A percentile compares a stretch with the other conserved stretches of the same genome.
Evolutionary conservation across 2,329 filamentous ascomycete genomes (phyloP).

Genomic region (Pseudopyrenochaeta lycopersici): DNA sequence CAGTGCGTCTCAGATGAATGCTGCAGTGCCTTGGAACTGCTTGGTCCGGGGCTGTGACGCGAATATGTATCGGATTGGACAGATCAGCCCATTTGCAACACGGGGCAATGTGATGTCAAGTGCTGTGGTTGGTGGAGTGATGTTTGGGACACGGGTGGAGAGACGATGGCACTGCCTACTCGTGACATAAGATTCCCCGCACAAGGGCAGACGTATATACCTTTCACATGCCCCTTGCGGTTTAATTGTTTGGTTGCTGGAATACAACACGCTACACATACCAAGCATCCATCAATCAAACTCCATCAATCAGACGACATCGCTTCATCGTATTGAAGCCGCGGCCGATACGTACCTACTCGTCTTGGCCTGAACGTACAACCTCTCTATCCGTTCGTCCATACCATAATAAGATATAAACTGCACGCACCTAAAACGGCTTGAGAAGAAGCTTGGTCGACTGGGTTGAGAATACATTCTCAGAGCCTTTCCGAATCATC

Average conservation of each 20-base stretch:
- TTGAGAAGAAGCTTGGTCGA: conserved; percentile 4
- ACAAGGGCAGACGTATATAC: conserved; percentile 33
- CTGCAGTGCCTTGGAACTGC: conserved; percentile 19
- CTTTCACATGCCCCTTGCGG: conserved; percentile 22
- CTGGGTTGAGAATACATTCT: conserved; percentile 1
- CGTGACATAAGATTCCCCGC: conserved; percentile 38
- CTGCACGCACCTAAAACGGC: conserved; percentile 3
- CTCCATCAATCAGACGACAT: conserved; percentile 17
- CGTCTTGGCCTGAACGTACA: conserved; percentile 17
- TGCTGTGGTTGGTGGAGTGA: conserved; percentile 47
- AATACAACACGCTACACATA: conserved; percentile 21
- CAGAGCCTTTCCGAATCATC: conserved; percentile 3
- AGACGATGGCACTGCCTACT: conserved; percentile 37
- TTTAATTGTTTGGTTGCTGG: conserved; percentile 18
- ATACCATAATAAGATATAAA: conserved; percentile 10
- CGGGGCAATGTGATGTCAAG: conserved; percentile 18
- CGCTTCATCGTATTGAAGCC: conserved; percentile 16
- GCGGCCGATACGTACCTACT: conserved; percentile 25
- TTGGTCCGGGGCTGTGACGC: conserved; percentile 30
- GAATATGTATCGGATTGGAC: conserved; percentile 39
- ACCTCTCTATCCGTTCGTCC: conserved; percentile 2
- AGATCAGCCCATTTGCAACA: conserved; percentile 10
- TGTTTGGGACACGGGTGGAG: conserved; percentile 32
- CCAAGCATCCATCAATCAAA: conserved; percentile 8
- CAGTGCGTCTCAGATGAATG: conserved; percentile 18